Conservation (phyloP, 1,284 basidiomycete species). For the Leccinum olivaceoglutinosum region DNA sequence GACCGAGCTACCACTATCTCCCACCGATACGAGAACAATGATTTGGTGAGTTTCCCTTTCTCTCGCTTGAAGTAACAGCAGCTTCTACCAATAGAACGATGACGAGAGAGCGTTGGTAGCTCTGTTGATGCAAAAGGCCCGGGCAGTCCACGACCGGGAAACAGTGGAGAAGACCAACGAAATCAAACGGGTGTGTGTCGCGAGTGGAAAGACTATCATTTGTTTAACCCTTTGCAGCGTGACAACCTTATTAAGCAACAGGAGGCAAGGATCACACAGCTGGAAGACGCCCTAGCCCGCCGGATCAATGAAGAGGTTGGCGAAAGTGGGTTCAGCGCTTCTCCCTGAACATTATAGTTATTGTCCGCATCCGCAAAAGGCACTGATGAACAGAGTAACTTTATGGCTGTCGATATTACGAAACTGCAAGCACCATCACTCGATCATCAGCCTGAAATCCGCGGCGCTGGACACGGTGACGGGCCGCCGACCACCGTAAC, state of each 20-base stretch:
- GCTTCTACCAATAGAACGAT: conserved; percentile 33
- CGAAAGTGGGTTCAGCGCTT: conserved; percentile 11
- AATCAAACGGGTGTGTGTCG: conserved; percentile 39
- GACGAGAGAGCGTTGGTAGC: conserved; percentile 43
- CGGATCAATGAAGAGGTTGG: conserved; percentile 35
- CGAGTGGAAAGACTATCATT: conserved; percentile 2
- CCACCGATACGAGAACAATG: conserved; percentile 34
- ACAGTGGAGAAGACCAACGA: conserved; percentile 48
- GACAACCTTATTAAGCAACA: conserved; percentile 39
- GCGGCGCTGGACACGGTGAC: conserved; percentile 12
- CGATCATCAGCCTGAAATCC: conserved; percentile 19
- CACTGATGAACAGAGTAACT: conserved; percentile 13
- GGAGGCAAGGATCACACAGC: conserved; percentile 33
- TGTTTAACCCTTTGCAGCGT: conserved; percentile 30
- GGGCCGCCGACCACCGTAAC: conserved; percentile 8
- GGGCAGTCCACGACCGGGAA: conserved; percentile 43
- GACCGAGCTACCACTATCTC: conserved; percentile 28
- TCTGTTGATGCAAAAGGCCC: conserved; percentile 36
- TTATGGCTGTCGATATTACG: conserved; percentile 8
- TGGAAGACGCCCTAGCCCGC: conserved; percentile 39
- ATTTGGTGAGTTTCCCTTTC: conserved; percentile 34
- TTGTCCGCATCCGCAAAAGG: conserved; percentile 11
- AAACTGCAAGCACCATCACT: conserved; percentile 10
- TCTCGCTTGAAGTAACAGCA: conserved; percentile 8
- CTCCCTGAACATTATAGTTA: conserved; percentile 14